phyloP scores from a whole-genome alignment of 495 filamentous ascomycete species.

The Podospora pseudopauciseta region DNA sequence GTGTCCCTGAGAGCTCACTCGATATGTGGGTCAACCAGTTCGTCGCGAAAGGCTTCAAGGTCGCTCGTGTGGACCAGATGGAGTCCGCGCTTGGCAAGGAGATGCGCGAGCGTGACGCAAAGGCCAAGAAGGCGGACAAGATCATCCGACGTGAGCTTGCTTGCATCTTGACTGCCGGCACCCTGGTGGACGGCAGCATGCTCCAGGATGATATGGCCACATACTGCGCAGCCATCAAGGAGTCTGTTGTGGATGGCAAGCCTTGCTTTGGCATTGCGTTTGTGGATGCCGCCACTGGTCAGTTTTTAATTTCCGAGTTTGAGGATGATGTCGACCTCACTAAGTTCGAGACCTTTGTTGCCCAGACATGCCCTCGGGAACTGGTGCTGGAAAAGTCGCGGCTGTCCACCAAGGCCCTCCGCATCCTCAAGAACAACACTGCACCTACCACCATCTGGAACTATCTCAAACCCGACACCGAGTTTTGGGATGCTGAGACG shows the following conservation, averaged over 20 bases:
- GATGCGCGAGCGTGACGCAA: constrained; percentile 83
- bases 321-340: constrained; percentile 91
- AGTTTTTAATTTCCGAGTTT: constrained; percentile 90
- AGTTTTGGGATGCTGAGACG: constrained; percentile 88
- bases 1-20: constrained; percentile 85
- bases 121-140: constrained; percentile 70
- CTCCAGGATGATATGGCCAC: constrained; percentile 97
- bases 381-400: constrained; percentile 84
- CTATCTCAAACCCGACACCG: constrained; percentile 76
- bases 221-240: constrained; percentile 95
- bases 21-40: constrained; percentile 94
- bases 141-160: constrained; percentile 88
- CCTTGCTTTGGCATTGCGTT: constrained; percentile 90
- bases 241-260: constrained; percentile 67
- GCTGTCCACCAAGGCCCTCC: constrained; percentile 76
- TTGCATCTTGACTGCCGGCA: constrained; percentile 86
- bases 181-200: constrained; percentile 93
- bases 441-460: constrained; percentile 94
- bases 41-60: constrained; percentile 91
- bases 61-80: constrained; percentile 92
- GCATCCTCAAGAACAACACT: constrained; percentile 97
- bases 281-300: constrained; percentile 92
- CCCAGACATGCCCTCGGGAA: constrained; percentile 87
- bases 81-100: constrained; percentile 95
- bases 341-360: constrained; percentile 96